Percentiles rank a stretch among this genome's conserved stretches.
Evolutionary conservation across 2,329 filamentous ascomycete species (phyloP).

Genomic region (Penicillium sp.): DNA sequence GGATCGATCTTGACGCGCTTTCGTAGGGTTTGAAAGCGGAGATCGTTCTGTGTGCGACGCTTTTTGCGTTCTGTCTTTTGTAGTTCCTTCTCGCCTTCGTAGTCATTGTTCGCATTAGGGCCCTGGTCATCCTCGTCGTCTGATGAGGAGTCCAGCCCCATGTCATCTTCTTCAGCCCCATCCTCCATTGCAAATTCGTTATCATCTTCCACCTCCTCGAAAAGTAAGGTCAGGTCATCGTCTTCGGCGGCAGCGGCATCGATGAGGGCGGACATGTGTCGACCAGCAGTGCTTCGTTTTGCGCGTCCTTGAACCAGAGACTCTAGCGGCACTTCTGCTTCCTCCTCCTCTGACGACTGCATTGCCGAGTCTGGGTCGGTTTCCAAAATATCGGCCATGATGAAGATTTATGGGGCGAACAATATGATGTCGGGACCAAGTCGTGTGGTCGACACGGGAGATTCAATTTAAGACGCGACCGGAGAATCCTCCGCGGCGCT

Average conservation of each 20-base stretch:
- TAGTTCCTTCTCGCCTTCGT: slow-evolving; percentile 85
- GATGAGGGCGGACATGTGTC: slow-evolving; percentile 75
- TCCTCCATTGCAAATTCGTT: slow-evolving; percentile 40
- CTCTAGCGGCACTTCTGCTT: slow-evolving; percentile 25
- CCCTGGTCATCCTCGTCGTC: slow-evolving; percentile 78
- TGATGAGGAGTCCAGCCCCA: slow-evolving; percentile 81
- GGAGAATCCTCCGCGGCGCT: not conserved
- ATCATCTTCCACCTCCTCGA: slow-evolving; percentile 66
- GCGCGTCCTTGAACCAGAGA: slow-evolving; percentile 52
- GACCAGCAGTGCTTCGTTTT: slow-evolving; percentile 78
- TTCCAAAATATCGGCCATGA: slow-evolving; percentile 24
- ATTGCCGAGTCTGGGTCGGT: slow-evolving; percentile 31
- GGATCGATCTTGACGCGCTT: slow-evolving; percentile 75
- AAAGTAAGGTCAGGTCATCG: slow-evolving; percentile 58
- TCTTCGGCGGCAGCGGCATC: slow-evolving; percentile 66
- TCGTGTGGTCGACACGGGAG: not conserved
- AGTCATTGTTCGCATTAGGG: slow-evolving; percentile 56
- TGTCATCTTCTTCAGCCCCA: slow-evolving; percentile 57
- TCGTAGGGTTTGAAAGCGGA: slow-evolving; percentile 55
- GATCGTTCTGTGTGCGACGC: slow-evolving; percentile 74
- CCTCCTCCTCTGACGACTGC: slow-evolving; percentile 24
- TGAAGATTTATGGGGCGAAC: not conserved
- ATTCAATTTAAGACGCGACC: slow-evolving; percentile 1
- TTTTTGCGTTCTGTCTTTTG: slow-evolving; percentile 78
- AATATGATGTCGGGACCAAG: not conserved